phyloP scores from a whole-genome alignment of 768 basidiomycete species.

The Coprinopsis strossmayeri region DNA sequence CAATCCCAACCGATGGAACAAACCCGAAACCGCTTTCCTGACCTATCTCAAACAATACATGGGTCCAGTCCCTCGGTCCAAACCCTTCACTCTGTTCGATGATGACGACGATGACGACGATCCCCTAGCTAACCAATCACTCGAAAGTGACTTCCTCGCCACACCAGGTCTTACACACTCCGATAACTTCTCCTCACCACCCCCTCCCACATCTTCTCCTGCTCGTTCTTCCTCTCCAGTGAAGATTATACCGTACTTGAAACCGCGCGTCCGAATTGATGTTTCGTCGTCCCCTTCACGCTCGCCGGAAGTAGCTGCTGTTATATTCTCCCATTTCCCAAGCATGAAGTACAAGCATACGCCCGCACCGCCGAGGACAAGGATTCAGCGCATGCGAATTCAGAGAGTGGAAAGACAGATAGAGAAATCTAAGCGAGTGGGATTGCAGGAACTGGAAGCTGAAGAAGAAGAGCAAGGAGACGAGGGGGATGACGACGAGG shows the following conservation, averaged over 20 bases:
- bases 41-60: constrained; percentile 23
- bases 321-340: no score
- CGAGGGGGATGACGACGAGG: constrained; percentile 3
- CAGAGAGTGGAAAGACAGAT: no score
- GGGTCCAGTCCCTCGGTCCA: constrained; percentile 12
- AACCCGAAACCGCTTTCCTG: constrained; percentile 21
- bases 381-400: no score
- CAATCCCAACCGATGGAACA: constrained; percentile 21
- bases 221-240: not conserved
- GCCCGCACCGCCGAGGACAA: no score
- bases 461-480: not conserved
- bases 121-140: not conserved
- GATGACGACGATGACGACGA: constrained; percentile 20
- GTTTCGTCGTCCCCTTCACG: no score
- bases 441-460: not conserved
- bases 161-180: constrained; percentile 17
- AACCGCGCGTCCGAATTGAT: no score
- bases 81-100: constrained; percentile 5
- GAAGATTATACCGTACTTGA: no score
- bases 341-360: no score
- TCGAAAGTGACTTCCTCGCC: constrained; percentile 9
- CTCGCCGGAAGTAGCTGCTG: no score
- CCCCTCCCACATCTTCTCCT: constrained; percentile 2
- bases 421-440: no score
- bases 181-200: constrained; percentile 9